A percentile compares a stretch with the other conserved stretches of the same genome.
Evolutionary conservation across 2,329 filamentous ascomycete genomes (phyloP).

Genomic region (Sarocladium strictum): DNA sequence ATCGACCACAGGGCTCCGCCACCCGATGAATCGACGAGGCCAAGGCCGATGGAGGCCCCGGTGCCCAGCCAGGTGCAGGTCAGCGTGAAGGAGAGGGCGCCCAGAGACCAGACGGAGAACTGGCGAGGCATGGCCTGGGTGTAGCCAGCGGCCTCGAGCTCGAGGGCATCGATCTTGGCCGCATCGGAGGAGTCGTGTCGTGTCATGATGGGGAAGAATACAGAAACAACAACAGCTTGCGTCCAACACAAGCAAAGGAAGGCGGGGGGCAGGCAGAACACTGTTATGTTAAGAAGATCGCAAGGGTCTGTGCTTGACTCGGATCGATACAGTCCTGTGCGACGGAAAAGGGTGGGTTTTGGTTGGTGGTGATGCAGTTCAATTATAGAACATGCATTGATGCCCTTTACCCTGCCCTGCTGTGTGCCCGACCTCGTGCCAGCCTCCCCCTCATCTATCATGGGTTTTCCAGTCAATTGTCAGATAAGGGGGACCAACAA

Average conservation of each 20-base stretch:
- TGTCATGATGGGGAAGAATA: background rate
- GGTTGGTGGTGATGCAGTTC: background rate
- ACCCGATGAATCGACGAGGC: slow-evolving; percentile 14
- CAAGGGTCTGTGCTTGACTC: too few relatives aligned
- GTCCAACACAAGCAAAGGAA: too few relatives aligned
- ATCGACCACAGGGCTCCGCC: slow-evolving; percentile 17
- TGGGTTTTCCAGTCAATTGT: too few relatives aligned
- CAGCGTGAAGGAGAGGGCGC: slow-evolving; percentile 16
- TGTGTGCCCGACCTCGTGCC: too few relatives aligned
- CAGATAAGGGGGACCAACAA: too few relatives aligned
- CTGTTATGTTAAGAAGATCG: too few relatives aligned
- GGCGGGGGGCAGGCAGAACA: too few relatives aligned
- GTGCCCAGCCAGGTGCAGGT: slow-evolving; percentile 18
- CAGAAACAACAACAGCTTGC: too few relatives aligned
- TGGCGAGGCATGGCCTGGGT: slow-evolving; percentile 18
- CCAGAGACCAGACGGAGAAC: slow-evolving; percentile 16
- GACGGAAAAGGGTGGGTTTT: too few relatives aligned
- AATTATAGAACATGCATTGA: background rate
- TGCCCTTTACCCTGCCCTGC: too few relatives aligned
- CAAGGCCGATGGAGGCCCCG: slow-evolving; percentile 16
- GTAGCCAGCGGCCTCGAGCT: slow-evolving; percentile 18
- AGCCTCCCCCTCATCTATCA: background rate
- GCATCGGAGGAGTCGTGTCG: background rate
- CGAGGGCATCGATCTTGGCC: slow-evolving; percentile 10
- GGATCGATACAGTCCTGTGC: background rate